Evolutionary conservation across 805 yeast species (phyloP).

Genomic region (Yarrowia hollandica): DNA sequence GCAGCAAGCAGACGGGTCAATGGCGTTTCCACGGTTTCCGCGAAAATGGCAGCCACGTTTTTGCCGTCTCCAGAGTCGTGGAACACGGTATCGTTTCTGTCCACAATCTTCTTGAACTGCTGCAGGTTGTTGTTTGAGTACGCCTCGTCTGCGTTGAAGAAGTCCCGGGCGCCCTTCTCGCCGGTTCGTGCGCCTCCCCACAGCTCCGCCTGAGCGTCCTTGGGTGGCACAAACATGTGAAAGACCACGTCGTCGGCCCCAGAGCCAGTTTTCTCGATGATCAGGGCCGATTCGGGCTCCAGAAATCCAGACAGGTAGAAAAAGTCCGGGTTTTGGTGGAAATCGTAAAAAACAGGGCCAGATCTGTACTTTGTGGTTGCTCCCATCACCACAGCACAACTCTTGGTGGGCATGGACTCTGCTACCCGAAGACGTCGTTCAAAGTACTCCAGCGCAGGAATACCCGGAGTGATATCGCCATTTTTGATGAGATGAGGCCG

Average conservation of each 20-base stretch:
- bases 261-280: conserved; percentile 51
- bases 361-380: conserved; percentile 73
- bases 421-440: conserved; percentile 66
- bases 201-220: conserved; percentile 71
- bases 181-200: conserved; percentile 98
- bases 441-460: conserved; percentile 78
- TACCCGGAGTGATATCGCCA: conserved; percentile 88
- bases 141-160: conserved; percentile 84
- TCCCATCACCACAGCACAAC: conserved; percentile 76
- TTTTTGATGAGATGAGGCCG: conserved; percentile 70
- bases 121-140: conserved; percentile 47
- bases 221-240: conserved; percentile 70
- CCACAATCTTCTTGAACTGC: conserved; percentile 22
- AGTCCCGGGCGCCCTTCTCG: conserved; percentile 71
- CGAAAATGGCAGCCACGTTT: conserved; percentile 12
- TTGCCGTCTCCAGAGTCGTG: conserved; percentile 29
- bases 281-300: conserved; percentile 77
- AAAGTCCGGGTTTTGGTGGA: conserved; percentile 88
- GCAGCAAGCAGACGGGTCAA: background rate
- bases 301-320: conserved; percentile 89
- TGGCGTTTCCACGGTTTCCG: conserved; percentile 8
- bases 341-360: conserved; percentile 87
- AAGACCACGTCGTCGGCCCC: conserved; percentile 30
- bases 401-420: conserved; percentile 55
- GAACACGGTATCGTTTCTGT: conserved; percentile 29